A percentile compares a stretch with the other conserved stretches of the same genome.
These are phyloP conservation scores for Pestalotiopsis sp. DNA, from an alignment of 2,329 filamentous ascomycete genomes.

Conservation along the genomic window DNA sequence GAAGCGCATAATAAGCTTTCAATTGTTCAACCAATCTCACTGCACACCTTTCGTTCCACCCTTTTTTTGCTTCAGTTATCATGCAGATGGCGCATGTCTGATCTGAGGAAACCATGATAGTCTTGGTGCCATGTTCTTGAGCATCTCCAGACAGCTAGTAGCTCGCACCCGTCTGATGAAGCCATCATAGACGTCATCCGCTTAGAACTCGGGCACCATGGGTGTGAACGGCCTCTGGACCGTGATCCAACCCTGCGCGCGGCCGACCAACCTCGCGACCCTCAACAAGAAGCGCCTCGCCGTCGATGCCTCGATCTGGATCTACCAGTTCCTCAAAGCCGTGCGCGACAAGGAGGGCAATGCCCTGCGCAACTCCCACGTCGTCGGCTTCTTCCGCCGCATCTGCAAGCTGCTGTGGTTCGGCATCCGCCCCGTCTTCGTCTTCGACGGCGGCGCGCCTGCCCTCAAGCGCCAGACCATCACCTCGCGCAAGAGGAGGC, in stretches of 20 bases:
- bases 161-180: not conserved
- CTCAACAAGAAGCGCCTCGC: conserved; percentile 95
- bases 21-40: not conserved
- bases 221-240: conserved; percentile 98
- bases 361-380: conserved; percentile 90
- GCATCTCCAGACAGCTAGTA: conserved; percentile 10
- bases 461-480: conserved; percentile 91
- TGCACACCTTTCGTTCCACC: not conserved
- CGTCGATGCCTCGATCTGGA: conserved; percentile 98
- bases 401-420: conserved; percentile 98
- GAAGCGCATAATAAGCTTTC: not conserved
- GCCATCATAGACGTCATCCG: conserved; percentile 5
- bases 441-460: conserved; percentile 96
- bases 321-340: conserved; percentile 98
- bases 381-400: conserved; percentile 96
- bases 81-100: not conserved
- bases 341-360: conserved; percentile 99
- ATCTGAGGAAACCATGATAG: not conserved
- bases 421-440: conserved; percentile 94
- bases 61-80: not conserved
- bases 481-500: conserved; percentile 71
- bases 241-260: conserved; percentile 90
- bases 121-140: conserved; percentile 4
- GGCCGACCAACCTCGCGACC: conserved; percentile 93
- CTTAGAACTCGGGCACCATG: conserved; percentile 57